These are phyloP conservation scores for Xylaria cubensis DNA, from an alignment of 495 filamentous ascomycete species.

Conservation along the genomic window DNA sequence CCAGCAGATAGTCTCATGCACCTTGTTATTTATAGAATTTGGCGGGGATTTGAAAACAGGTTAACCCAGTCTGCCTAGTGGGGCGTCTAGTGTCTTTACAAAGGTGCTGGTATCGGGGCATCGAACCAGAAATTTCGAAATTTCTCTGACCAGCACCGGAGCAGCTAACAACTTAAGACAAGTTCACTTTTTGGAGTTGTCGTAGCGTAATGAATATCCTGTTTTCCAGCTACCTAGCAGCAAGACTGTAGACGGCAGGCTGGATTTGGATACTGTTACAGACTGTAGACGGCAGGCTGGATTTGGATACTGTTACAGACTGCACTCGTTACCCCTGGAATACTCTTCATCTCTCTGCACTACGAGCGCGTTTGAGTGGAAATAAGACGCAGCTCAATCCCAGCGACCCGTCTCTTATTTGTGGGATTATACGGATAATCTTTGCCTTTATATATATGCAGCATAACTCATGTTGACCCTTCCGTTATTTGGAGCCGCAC, in stretches of 20 bases:
- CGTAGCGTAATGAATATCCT: conserved; percentile 3
- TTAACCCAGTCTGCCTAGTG: background rate
- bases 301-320: background rate
- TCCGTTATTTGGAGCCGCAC: background rate
- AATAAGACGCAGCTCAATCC: conserved; percentile 1
- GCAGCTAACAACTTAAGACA: conserved; percentile 5
- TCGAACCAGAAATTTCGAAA: conserved; percentile 14
- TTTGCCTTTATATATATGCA: background rate
- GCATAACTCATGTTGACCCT: background rate
- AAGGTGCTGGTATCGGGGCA: background rate
- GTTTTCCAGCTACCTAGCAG: background rate
- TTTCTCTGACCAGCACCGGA: conserved; percentile 1
- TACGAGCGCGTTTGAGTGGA: background rate
- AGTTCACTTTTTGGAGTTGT: background rate
- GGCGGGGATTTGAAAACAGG: conserved; percentile 7
- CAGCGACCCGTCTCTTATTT: background rate
- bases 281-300: background rate
- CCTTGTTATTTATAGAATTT: conserved; percentile 26
- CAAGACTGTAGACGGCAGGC: background rate
- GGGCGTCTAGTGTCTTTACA: background rate
- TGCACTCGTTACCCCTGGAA: too few relatives aligned
- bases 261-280: background rate
- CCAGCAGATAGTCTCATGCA: conserved; percentile 26
- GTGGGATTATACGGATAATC: conserved; percentile 10
- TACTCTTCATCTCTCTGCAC: too few relatives aligned